Base-by-base conservation (phyloP, 2,329 filamentous ascomycete species). In the Xylariales sp. region DNA sequence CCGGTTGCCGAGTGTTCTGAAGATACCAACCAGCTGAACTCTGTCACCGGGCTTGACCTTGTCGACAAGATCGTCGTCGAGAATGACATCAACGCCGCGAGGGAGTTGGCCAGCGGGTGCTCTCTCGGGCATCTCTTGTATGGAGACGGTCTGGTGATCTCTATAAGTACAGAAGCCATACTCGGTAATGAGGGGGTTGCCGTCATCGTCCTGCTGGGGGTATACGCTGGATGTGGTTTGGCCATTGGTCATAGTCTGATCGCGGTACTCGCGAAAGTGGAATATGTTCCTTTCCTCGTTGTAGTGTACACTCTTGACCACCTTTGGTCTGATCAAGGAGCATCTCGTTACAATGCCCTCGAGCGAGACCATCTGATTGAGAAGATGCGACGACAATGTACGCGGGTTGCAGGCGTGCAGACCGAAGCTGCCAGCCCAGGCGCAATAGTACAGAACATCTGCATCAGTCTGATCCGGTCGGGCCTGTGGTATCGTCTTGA, bases 121-220 rank as follows among this genome's bases (percentile, higher is more conserved):
- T 53, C 91, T 77, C 65, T 98, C 93, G 1, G 93, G 93, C 93
- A 98, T 98, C 70, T 98, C 93, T 66, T 98, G 93, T 51, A 98
- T 96, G 0, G 91, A 96, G 46, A 98, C 88, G 12, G 88, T 95
- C 64, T 98, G 93, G 60, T 98, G 93, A 61, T 98, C 93, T 58
- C 91, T 79, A 66, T 96, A 98, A 38, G 86, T 93, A 62, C 85
- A 94, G 68, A 94, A 91, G 18, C 93, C 93, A 61, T 97, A 98
- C 60, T 98, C 93, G 3, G 93, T 98, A 44, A 88, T 79, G 15
- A 98, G 74, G 3, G 91, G 86, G 58, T 97, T 95, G 47, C 90
- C 89, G 8, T 95, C 82, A 31, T 91, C 89, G 58, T 97, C 91
- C 58, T 95, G 86, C 51, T 90, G 88, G 4, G 91, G 91, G 59